These are phyloP conservation scores for Conticribra weissflogii DNA, from an alignment of 108 stramenopile genomes.

Conservation along the genomic window DNA sequence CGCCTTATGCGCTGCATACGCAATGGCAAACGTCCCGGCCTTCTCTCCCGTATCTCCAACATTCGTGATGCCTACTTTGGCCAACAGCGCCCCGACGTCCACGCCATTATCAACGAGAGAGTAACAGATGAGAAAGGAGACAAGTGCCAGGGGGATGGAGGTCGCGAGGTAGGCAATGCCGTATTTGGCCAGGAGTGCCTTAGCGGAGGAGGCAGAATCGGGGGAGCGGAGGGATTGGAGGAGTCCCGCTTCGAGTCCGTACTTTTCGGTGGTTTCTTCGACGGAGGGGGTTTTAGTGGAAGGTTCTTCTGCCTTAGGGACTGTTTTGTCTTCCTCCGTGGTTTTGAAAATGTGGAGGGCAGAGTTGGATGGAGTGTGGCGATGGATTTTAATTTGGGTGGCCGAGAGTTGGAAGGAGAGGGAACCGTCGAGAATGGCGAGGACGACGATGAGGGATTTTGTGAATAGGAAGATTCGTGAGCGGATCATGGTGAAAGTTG, in stretches of 20 bases:
- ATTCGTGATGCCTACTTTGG: slow-evolving; percentile 84
- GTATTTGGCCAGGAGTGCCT: slow-evolving; percentile 87
- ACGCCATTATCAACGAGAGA: slow-evolving; percentile 87
- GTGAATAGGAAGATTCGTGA: slow-evolving; percentile 25
- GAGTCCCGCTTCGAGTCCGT: slow-evolving; percentile 90
- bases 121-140: slow-evolving; percentile 91
- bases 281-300: slow-evolving; percentile 6
- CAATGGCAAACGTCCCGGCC: slow-evolving; percentile 93
- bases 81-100: slow-evolving; percentile 79
- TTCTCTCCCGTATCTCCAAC: slow-evolving; percentile 68
- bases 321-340: slow-evolving; percentile 25
- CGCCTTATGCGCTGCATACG: slow-evolving; percentile 97
- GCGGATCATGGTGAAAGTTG: slow-evolving; percentile 19
- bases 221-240: slow-evolving; percentile 69
- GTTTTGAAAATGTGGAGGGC: slow-evolving; percentile 32
- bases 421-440: slow-evolving; percentile 22
- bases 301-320: neutral
- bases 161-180: slow-evolving; percentile 94
- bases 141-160: slow-evolving; percentile 89
- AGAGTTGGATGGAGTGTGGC: neutral
- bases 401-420: slow-evolving; percentile 11
- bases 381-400: neutral
- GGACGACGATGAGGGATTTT: slow-evolving; percentile 22
- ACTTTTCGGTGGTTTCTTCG: slow-evolving; percentile 84
- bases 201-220: slow-evolving; percentile 77